Conservation (phyloP, 371 early-diverging fungal genomes). For the Actinomortierella wolfii region DNA sequence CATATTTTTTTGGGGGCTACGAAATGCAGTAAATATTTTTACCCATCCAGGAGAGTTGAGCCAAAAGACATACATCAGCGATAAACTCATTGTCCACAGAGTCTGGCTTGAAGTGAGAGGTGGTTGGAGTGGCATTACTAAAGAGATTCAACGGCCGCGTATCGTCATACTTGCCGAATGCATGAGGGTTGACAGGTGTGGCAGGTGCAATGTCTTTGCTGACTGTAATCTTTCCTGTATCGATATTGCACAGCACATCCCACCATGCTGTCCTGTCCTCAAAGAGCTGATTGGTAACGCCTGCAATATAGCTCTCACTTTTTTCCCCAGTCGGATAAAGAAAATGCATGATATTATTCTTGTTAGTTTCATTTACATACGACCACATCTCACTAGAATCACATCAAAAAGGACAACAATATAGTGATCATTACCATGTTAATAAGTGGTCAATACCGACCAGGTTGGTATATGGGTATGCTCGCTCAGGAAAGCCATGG, state of each 20-base stretch:
- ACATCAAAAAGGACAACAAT: not conserved
- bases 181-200: constrained; percentile 3
- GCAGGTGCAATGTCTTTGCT: constrained; percentile 70
- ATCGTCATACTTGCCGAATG: constrained; percentile 27
- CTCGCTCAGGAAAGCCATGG: constrained; percentile 86
- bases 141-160: constrained; percentile 17
- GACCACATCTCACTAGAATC: too few relatives aligned
- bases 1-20: not conserved
- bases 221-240: constrained; percentile 89
- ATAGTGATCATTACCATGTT: constrained; percentile 61
- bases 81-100: constrained; percentile 65
- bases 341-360: too few relatives aligned
- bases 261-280: constrained; percentile 94
- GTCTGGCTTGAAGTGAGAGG: constrained; percentile 37
- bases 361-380: too few relatives aligned
- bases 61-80: constrained; percentile 53
- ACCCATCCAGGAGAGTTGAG: too few relatives aligned
- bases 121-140: constrained; percentile 12
- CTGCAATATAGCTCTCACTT: constrained; percentile 93
- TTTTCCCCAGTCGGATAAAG: too few relatives aligned
- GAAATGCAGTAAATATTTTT: too few relatives aligned
- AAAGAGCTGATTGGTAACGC: constrained; percentile 94
- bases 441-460: constrained; percentile 85
- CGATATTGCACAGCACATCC: constrained; percentile 94
- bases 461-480: constrained; percentile 90